These are phyloP conservation scores for Termitomyces sp. DNA, from an alignment of 768 basidiomycete genomes.

Conservation along the genomic window DNA sequence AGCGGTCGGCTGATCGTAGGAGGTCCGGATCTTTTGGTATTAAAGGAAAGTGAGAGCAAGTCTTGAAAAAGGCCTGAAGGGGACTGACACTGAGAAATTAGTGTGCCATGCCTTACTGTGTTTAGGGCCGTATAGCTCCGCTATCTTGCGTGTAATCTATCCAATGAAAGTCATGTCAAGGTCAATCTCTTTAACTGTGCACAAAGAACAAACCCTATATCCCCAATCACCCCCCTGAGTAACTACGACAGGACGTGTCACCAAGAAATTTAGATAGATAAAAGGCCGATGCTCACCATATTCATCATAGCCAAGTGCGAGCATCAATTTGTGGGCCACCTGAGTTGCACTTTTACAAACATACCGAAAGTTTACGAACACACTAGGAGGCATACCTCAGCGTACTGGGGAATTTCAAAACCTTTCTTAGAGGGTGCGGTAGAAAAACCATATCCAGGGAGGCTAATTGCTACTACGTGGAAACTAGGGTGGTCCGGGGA, in stretches of 20 bases:
- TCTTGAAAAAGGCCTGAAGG: not conserved
- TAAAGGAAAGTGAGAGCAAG: slow-evolving; percentile 1
- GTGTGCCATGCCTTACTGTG: slow-evolving; percentile 50
- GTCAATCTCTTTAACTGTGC: not conserved
- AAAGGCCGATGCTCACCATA: slow-evolving; percentile 26
- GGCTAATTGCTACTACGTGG: slow-evolving; percentile 55
- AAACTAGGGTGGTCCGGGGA: slow-evolving; percentile 48
- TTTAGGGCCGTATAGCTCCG: slow-evolving; percentile 25
- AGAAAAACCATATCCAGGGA: slow-evolving; percentile 63
- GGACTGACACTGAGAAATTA: slow-evolving; percentile 31
- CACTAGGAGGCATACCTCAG: slow-evolving; percentile 34
- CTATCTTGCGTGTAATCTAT: slow-evolving; percentile 25
- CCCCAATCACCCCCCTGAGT: slow-evolving; percentile 50
- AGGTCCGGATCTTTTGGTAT: slow-evolving; percentile 12
- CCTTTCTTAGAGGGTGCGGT: slow-evolving; percentile 47
- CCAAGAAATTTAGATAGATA: not conserved
- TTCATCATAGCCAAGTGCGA: slow-evolving; percentile 40
- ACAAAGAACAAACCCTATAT: slow-evolving; percentile 19
- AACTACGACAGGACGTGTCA: slow-evolving; percentile 21
- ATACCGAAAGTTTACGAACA: not conserved
- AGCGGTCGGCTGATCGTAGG: slow-evolving; percentile 19
- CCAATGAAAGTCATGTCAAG: not conserved
- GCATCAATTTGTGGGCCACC: slow-evolving; percentile 46
- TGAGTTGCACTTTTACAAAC: slow-evolving; percentile 10
- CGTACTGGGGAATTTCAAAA: slow-evolving; percentile 44